A percentile compares a stretch with the other conserved stretches of the same genome.
phyloP scores from a whole-genome alignment of 768 basidiomycete genomes.

The Clitopilus passeckerianus region DNA sequence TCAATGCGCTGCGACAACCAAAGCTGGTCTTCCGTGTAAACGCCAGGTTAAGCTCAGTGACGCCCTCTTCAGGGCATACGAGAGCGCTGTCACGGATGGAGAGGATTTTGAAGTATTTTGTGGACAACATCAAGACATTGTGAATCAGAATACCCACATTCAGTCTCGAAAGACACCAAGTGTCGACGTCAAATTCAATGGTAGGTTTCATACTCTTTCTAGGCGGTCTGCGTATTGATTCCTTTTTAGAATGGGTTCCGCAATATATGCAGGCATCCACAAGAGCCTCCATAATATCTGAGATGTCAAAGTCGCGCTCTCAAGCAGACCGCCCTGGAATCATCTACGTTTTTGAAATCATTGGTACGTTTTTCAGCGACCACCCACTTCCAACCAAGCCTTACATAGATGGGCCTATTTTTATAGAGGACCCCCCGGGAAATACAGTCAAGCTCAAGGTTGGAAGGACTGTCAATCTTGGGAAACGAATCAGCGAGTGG shows the following conservation, averaged over 20 bases:
- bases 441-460: constrained; percentile 67
- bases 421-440: background rate
- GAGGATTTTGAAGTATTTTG: constrained; percentile 47
- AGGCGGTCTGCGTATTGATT: background rate
- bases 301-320: constrained; percentile 47
- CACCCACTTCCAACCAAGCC: too few species aligned
- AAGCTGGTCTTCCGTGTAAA: constrained; percentile 55
- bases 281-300: constrained; percentile 43
- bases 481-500: constrained; percentile 75
- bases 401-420: too few species aligned
- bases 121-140: constrained; percentile 55
- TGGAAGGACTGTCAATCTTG: constrained; percentile 70
- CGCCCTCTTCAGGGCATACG: constrained; percentile 15
- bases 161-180: constrained; percentile 50
- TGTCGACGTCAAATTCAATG: constrained; percentile 53
- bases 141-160: constrained; percentile 43
- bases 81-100: constrained; percentile 24
- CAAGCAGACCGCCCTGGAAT: constrained; percentile 63
- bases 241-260: constrained; percentile 61
- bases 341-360: constrained; percentile 80
- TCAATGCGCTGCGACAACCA: constrained; percentile 66
- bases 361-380: constrained; percentile 43
- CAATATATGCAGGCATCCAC: constrained; percentile 57
- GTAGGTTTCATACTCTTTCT: constrained; percentile 27
- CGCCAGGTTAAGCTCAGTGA: constrained; percentile 48